phyloP scores from a whole-genome alignment of 495 filamentous ascomycete genomes.

The Gamarada debralockiae region DNA sequence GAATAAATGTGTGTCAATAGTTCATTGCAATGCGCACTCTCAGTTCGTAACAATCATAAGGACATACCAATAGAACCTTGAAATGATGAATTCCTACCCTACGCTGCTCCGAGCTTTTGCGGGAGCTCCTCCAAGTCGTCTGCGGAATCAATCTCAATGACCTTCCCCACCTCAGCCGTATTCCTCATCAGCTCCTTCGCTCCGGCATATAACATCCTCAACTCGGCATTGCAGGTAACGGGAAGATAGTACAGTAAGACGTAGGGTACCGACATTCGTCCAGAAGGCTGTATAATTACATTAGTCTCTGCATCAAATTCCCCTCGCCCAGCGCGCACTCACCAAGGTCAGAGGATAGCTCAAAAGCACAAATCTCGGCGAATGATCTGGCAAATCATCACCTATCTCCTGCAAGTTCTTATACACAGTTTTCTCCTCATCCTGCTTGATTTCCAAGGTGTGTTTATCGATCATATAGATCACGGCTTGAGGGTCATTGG shows the following conservation, averaged over 20 bases:
- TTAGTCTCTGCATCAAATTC: neutral
- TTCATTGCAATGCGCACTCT: too few species aligned
- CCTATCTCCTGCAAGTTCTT: slow-evolving; percentile 70
- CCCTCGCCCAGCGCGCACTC: slow-evolving; percentile 23
- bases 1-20: too few species aligned
- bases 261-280: slow-evolving; percentile 63
- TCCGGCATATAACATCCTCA: slow-evolving; percentile 91
- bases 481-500: slow-evolving; percentile 83
- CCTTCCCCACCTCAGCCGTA: slow-evolving; percentile 76
- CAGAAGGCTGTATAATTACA: slow-evolving; percentile 17
- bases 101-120: slow-evolving; percentile 49
- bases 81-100: slow-evolving; percentile 9
- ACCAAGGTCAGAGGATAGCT: slow-evolving; percentile 87
- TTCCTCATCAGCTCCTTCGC: slow-evolving; percentile 94
- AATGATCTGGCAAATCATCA: slow-evolving; percentile 90
- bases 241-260: slow-evolving; percentile 92
- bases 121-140: slow-evolving; percentile 78
- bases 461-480: slow-evolving; percentile 95
- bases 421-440: slow-evolving; percentile 69
- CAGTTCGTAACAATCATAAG: too few species aligned
- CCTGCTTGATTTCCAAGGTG: slow-evolving; percentile 79
- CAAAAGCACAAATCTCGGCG: slow-evolving; percentile 82
- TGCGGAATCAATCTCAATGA: slow-evolving; percentile 71
- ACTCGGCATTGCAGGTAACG: slow-evolving; percentile 75
- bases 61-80: too few species aligned